A percentile compares a stretch with the other conserved stretches of the same genome.
Conservation (phyloP, 2,329 filamentous ascomycete species). For the Colletotrichum sp. region DNA sequence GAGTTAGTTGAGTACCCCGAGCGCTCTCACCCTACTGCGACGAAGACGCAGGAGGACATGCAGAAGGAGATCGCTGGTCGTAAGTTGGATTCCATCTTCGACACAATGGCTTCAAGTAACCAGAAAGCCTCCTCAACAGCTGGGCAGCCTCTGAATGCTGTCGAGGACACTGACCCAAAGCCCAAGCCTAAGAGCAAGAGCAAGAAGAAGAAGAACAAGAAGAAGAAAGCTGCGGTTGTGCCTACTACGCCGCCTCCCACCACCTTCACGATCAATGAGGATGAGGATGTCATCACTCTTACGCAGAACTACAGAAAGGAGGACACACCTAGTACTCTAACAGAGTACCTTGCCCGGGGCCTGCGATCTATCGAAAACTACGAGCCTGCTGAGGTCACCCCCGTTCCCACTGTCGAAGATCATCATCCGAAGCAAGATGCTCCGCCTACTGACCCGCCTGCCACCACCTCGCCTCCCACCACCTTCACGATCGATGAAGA, state of each 20-base stretch:
- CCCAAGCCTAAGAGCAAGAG: slow-evolving; percentile 17
- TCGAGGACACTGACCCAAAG: background rate
- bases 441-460: too few species aligned
- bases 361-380: background rate
- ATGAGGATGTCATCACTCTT: background rate
- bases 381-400: background rate
- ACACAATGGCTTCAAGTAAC: background rate
- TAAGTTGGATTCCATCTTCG: background rate
- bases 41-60: background rate
- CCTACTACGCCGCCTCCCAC: background rate
- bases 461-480: too few species aligned
- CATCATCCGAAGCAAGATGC: background rate
- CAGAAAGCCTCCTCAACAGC: background rate
- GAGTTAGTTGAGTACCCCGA: background rate
- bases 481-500: background rate
- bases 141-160: background rate
- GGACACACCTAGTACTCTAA: background rate
- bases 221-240: slow-evolving; percentile 19
- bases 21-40: background rate
- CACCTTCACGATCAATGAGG: background rate
- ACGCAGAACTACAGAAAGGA: background rate
- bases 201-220: slow-evolving; percentile 33
- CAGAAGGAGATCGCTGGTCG: background rate
- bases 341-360: background rate
- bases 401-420: background rate